Evolutionary conservation across 2,329 filamentous ascomycete genomes (phyloP).

Genomic region (Ustulina deusta): DNA sequence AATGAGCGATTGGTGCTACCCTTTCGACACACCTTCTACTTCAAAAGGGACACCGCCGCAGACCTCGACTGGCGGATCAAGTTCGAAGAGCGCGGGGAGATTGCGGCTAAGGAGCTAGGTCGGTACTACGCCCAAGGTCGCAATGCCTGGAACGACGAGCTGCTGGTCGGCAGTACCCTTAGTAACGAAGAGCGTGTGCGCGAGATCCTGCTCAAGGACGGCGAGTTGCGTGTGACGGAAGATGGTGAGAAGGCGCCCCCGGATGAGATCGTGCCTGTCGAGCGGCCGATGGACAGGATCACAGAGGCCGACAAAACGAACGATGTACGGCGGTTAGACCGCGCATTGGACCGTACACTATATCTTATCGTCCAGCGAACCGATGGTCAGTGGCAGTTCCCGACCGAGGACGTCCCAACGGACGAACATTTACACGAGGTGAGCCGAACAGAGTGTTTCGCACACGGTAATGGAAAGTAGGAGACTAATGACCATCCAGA

Average conservation of each 20-base stretch:
- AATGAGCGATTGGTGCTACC: conserved; percentile 91
- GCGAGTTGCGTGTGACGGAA: conserved; percentile 72
- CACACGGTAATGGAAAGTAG: background rate
- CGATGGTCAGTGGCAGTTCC: conserved; percentile 84
- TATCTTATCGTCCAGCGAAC: conserved; percentile 86
- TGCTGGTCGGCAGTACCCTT: conserved; percentile 78
- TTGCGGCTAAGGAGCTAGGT: conserved; percentile 86
- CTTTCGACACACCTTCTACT: conserved; percentile 93
- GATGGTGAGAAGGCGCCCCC: conserved; percentile 69
- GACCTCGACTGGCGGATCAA: conserved; percentile 93
- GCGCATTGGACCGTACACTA: conserved; percentile 82
- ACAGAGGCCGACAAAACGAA: conserved; percentile 82
- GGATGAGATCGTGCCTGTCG: conserved; percentile 73
- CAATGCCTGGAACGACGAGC: conserved; percentile 90
- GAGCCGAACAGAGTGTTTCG: conserved; percentile 53
- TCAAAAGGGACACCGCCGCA: conserved; percentile 86
- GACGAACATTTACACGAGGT: conserved; percentile 88
- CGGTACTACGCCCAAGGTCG: conserved; percentile 78
- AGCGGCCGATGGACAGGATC: conserved; percentile 74
- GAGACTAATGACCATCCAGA: conserved; percentile 63
- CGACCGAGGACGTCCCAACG: conserved; percentile 74
- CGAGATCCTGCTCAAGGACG: conserved; percentile 79
- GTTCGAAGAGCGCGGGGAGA: conserved; percentile 76
- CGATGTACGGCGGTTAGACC: conserved; percentile 83
- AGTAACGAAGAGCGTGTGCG: conserved; percentile 73